Evolutionary conservation across 73 alveolate genomes (phyloP), one percentile per base, ranked within the genome.

Genomic region (Breviolum minutum): DNA sequence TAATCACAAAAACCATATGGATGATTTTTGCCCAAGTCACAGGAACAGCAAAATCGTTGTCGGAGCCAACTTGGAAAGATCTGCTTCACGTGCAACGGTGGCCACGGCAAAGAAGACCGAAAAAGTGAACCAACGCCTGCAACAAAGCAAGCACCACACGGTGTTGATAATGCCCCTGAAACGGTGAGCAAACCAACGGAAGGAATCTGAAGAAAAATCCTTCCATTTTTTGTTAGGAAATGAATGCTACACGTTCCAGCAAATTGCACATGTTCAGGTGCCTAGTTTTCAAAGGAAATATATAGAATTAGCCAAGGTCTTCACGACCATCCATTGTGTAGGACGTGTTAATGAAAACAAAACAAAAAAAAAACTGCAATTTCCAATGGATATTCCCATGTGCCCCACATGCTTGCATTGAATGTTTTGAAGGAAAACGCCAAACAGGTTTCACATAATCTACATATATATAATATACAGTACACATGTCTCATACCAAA

Each of bases 81-180:
- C 64, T 8, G 87, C 86, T 76, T 89, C 96, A 12, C 96, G 96
- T 19, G 87, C 96, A 48, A 89, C 82, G 86, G 96, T 89, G 71
- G 96, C 69, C 14, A 89, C 73, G 10, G 96, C 69, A 80, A 89
- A 89, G 87, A 89, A 89, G 32, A 48, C 96, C 20, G 96, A 68
- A 71, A 29, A 69, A 29, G 73, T 13, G 73, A 89, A 89, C 85
- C 96, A 70, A 9, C 96, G 96, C 96, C 86, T 87, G 54, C 54
- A 3, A 40, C 54, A 40, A 40, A 40, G 0, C 54, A 40, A 40
- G 48, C 10, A 20, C 5, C 10, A 20, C 74, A 7, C 54, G 54
- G 3, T 40, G 54, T 40, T 40, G 3, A 61, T 2, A 8, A 40
- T 17, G 3, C 62, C 54, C 54, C 3, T 40, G 54, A 40, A 40